Evolutionary conservation across 139 green algal genomes (phyloP), one percentile per base, ranked within the genome.

Genomic region (Chlamydomonas sphaeroides): DNA sequence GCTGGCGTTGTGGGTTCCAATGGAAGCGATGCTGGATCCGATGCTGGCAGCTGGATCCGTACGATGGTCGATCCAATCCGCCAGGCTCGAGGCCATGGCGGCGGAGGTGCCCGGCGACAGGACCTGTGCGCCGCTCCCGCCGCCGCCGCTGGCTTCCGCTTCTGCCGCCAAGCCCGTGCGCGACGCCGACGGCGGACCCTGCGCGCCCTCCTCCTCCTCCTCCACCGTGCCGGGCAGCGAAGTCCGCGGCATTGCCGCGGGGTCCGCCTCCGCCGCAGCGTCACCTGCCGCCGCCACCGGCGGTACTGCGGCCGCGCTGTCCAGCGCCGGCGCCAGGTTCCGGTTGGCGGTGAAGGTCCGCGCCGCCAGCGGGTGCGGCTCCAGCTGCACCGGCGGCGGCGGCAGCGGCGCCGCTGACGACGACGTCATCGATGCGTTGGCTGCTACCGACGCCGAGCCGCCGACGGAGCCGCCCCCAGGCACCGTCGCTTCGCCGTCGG

Each of bases 31-130:
- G 18, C 18, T 62, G 20, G 18, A 21, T 6, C 56, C 56, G 23
- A n/a, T 26, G 18, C 25, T 28, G 18, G 23, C 49, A 20, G 2
- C 56, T 26, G 56, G 5, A 20, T 20, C 45, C 10, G 8, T 56
- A 20, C 21, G 56, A 1, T 5, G 23, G 42, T 82, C 75, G 5
- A 82, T 82, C 75, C 75, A 82, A 32, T 82, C 75, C 3, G 75
- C 75, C 21, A 82, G 63, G 62, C 75, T 82, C 32, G 65, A 73
- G 6, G 75, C 75, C 32, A 72, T 5, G n/a, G 26, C 20, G 11
- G 75, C 42, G 0, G 75, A 82, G 0, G 72, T 41, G 23, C 18
- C 35, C 11, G 72, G 74, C 23, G 57, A 48, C 53, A 63, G 33
- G 30, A 33, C 71, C 51, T 11, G 7, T 2, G 25, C 65, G 10